Base-by-base conservation (phyloP, 2,329 filamentous ascomycete species). In the Aspergillus puulaauensis region DNA sequence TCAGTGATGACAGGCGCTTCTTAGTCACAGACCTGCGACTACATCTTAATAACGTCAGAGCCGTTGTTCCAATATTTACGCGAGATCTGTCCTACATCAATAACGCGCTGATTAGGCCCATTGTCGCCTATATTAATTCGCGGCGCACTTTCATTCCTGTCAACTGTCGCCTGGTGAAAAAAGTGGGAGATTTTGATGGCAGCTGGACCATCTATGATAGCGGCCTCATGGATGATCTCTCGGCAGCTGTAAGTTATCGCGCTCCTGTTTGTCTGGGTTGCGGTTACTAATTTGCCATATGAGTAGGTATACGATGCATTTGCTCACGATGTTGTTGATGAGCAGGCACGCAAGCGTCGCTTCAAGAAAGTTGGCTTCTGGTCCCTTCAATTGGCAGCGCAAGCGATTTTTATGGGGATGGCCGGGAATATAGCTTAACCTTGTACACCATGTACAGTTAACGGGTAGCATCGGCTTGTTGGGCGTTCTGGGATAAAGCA, bases 71-170 rank as follows among this genome's bases (percentile, higher is more conserved):
- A 1, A 83, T 98, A 51, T 98, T 99, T 77, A 96, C 90, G 1
- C 88, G 86, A 15, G 90, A 97, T 70, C 85, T 98, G 49, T 96
- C 91, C 1, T 99, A 98, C 73, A 90, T 97, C 68, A 98, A 97
- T 75, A 96, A 96, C 73, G 92, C 95, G 2, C 86, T 98, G 4
- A 91, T 98, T 37, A 87, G 95, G 4, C 95, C 95, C 15, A 99
- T 99, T 60, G 93, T 99, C 41, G 95, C 95, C 6, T 99, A 98
- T 73, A 98, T 99, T 76, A 99, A 99, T 75, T 90, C 91, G 43
- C 91, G 92, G 73, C 89, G 88, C 70, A 96, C 93, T 0, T 98
- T 96, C 70, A 98, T 99, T 44, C 95, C 95, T 24, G 91, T 99
- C 67, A 90, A 89, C 66, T 98, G 95, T 77, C 89, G 93, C 60